A percentile compares a stretch with the other conserved stretches of the same genome.
Evolutionary conservation across 1,284 basidiomycete species (phyloP).

Genomic region (Inonotus hispidus): DNA sequence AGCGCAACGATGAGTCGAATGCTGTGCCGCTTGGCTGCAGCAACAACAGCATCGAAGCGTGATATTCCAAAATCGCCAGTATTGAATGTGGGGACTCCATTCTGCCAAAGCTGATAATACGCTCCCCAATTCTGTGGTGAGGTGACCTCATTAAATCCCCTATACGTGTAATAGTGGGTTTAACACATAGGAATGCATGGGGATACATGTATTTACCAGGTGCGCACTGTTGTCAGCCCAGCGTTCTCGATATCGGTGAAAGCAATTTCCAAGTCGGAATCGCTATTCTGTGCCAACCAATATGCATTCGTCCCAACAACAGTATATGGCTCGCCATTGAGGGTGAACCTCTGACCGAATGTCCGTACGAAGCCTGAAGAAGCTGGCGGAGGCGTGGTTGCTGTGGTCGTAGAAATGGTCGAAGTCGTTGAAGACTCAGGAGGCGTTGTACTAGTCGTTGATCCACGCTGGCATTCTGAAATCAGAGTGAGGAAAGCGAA

Average conservation of each 20-base stretch:
- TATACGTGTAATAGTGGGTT: not conserved
- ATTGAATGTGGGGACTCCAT: slow-evolving; percentile 48
- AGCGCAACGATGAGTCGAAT: slow-evolving; percentile 53
- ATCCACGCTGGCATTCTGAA: no score
- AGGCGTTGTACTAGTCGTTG: no score
- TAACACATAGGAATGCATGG: not conserved
- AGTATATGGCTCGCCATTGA: slow-evolving; percentile 44
- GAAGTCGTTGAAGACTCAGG: no score
- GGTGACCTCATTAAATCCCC: slow-evolving; percentile 66
- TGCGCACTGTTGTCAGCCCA: slow-evolving; percentile 53
- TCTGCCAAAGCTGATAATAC: slow-evolving; percentile 54
- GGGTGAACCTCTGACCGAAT: slow-evolving; percentile 44
- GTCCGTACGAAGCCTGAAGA: slow-evolving; percentile 44
- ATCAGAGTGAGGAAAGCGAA: no score
- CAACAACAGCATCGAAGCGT: slow-evolving; percentile 53
- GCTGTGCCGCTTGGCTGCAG: slow-evolving; percentile 50
- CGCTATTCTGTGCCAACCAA: slow-evolving; percentile 41
- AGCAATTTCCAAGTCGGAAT: slow-evolving; percentile 39
- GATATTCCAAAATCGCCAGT: slow-evolving; percentile 46
- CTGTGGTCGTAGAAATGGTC: no score
- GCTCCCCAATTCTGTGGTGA: slow-evolving; percentile 37
- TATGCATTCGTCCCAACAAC: slow-evolving; percentile 49
- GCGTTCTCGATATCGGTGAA: slow-evolving; percentile 48
- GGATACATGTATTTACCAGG: slow-evolving; percentile 37
- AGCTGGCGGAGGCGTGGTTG: no score